Base-by-base conservation (phyloP, 169 alveolate genomes). In the Plasmodium chabaudi region DNA sequence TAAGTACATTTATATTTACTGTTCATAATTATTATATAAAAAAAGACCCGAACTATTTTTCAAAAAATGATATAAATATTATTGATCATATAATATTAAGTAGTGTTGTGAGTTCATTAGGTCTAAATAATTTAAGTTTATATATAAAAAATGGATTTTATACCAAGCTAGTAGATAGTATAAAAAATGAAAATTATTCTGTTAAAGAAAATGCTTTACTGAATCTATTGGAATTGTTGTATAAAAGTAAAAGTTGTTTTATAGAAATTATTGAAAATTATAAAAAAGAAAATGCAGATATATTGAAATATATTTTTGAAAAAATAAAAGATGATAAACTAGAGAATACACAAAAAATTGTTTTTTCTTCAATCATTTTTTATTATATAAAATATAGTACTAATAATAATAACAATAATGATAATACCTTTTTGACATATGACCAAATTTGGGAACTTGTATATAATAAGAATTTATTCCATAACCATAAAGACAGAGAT, bases 101-200 rank as follows among this genome's bases (percentile, higher is more conserved):
- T 49, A 82, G 67, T 5, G 67, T 82, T 12, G 46, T 53, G 21
- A 82, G 72, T 12, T 67, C 73, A 1, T 9, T 82, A 9, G 90
- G 90, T 42, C 9, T 82, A 9, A 82, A 82, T 60, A 82, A 82
- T 67, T 25, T 67, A 42, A 44, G 71, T 49, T 42, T 82, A 55
- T 82, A 82, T 82, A 67, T 82, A 70, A 23, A 82, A 56, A 82
- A 82, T 23, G 55, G 46, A 17, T 82, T 82, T 65, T 82, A 65
- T 55, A 47, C 67, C n/a, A 82, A 56, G 67, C 27, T 82, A 46
- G 44, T 67, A 19, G 12, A 17, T 17, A 65, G 27, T 5, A 46
- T 82, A 5, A 79, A 82, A 56, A 27, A 56, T 46, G 90, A 82
- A 67, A 27, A 42, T 10, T 82, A 82, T 23, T 67, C 82, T 15